A percentile compares a stretch with the other conserved stretches of the same genome.
Evolutionary conservation across 116 monocot species (phyloP).

Genomic region (Trichopus zeylanicus): DNA sequence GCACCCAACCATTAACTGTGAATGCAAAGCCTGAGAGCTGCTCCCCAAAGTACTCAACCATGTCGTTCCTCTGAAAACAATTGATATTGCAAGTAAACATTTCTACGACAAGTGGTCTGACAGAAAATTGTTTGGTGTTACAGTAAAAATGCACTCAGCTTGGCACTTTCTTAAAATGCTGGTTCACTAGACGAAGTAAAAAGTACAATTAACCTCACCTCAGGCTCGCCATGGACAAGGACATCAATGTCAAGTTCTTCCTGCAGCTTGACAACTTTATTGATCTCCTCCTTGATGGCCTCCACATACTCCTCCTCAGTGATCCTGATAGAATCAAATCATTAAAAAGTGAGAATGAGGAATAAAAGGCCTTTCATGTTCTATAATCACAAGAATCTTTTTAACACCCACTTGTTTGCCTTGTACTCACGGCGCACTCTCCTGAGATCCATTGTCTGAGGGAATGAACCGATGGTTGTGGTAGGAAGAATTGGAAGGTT

Average conservation of each 20-base stretch:
- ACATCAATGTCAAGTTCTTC: constrained; percentile 48
- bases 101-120: neutral
- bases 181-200: too few species aligned
- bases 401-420: constrained; percentile 28
- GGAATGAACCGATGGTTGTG: constrained; percentile 41
- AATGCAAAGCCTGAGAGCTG: constrained; percentile 34
- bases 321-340: constrained; percentile 18
- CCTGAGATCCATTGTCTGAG: constrained; percentile 39
- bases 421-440: constrained; percentile 39
- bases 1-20: constrained; percentile 42
- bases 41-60: constrained; percentile 58
- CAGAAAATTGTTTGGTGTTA: neutral
- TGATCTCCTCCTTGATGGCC: constrained; percentile 37
- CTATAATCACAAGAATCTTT: neutral
- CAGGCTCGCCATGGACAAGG: constrained; percentile 44
- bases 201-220: constrained; percentile 19
- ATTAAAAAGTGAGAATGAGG: neutral
- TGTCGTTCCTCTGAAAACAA: constrained; percentile 41
- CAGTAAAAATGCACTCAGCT: too few species aligned
- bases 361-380: neutral
- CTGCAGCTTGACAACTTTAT: constrained; percentile 37
- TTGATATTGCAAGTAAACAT: neutral
- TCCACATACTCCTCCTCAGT: constrained; percentile 30
- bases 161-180: too few species aligned
- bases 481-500: constrained; percentile 44